Conservation (phyloP, 2,329 filamentous ascomycete genomes). For the Scortechinia acanthostroma region DNA sequence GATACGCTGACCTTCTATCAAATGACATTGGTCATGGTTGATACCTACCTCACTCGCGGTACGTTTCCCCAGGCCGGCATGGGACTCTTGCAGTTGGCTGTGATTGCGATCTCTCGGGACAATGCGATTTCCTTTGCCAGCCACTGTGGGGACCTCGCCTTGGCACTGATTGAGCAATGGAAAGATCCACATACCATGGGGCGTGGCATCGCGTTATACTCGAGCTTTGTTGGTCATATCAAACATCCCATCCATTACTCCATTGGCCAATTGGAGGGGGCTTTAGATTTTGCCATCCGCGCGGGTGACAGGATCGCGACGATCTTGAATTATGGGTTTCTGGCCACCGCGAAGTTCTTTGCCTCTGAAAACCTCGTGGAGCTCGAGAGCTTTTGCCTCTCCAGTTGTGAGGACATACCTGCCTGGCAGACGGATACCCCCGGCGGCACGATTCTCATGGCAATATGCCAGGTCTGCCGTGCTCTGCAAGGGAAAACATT, state of each 20-base stretch:
- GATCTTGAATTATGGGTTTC: constrained; percentile 65
- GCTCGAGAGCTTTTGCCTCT: constrained; percentile 64
- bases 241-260: constrained; percentile 52
- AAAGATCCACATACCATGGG: constrained; percentile 60
- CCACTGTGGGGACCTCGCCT: constrained; percentile 54
- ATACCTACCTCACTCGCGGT: constrained; percentile 56
- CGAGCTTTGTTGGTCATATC: constrained; percentile 65
- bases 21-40: constrained; percentile 58
- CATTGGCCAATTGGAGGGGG: constrained; percentile 52
- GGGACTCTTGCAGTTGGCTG: constrained; percentile 61
- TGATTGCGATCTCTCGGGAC: constrained; percentile 63
- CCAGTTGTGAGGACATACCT: constrained; percentile 66
- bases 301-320: constrained; percentile 67
- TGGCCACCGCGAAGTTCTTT: constrained; percentile 62
- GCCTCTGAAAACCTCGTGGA: constrained; percentile 63
- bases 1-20: constrained; percentile 69
- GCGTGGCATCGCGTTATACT: constrained; percentile 62
- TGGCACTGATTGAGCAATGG: constrained; percentile 57
- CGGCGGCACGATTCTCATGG: constrained; percentile 64
- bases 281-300: constrained; percentile 57
- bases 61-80: constrained; percentile 64
- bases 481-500: constrained; percentile 71
- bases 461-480: constrained; percentile 57
- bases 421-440: constrained; percentile 67
- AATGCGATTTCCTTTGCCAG: constrained; percentile 63